Evolutionary conservation across 108 stramenopile genomes (phyloP), one percentile per base, ranked within the genome.

Genomic region (Cylindrotheca closterium): DNA sequence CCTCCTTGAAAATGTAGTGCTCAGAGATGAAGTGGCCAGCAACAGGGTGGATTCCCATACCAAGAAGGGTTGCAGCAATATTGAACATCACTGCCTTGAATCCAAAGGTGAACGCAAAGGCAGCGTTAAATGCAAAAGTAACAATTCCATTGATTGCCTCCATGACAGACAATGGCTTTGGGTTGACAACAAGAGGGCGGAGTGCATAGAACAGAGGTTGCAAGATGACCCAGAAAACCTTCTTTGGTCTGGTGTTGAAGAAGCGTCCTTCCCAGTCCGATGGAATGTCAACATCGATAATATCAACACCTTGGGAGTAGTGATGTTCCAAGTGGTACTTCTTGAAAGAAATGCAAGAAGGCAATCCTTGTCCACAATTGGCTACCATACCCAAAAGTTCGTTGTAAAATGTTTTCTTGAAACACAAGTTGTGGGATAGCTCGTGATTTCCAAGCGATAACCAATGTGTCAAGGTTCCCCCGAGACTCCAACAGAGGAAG

Each of bases 11-110:
- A 23, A 86, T 79, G 70, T 93, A 96, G 68, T 98, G 97, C 65
- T 98, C 97, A 28, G 94, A 80, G 28, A 98, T 89, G 79, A 96
- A 96, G 77, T 98, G 97, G 10, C 95, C 96, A 26, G 97, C 97
- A 30, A 91, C 87, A n/a, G 96, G 96, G 75, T 98, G 97, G 15
- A 96, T 45, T 7, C 91, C 91, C 79, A 87, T 82, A 19, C 91
- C 92, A 53, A 97, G 68, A 10, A 96, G 61, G 12, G 95, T 94
- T 10, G 76, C 83, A 4, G 83, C 12, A 24, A 97, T 31, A 8
- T 95, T 77, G 77, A 95, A 98, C 23, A 83, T 50, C 30, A 94
- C 60, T 34, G 82, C 91, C 32, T 63, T 67, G 25, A 74, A 22
- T 24, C 95, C 95, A 65, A 80, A 82, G 51, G 71, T 65, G 52